phyloP scores from a whole-genome alignment of 768 basidiomycete genomes.

The Rhodotorula taiwanensis region DNA sequence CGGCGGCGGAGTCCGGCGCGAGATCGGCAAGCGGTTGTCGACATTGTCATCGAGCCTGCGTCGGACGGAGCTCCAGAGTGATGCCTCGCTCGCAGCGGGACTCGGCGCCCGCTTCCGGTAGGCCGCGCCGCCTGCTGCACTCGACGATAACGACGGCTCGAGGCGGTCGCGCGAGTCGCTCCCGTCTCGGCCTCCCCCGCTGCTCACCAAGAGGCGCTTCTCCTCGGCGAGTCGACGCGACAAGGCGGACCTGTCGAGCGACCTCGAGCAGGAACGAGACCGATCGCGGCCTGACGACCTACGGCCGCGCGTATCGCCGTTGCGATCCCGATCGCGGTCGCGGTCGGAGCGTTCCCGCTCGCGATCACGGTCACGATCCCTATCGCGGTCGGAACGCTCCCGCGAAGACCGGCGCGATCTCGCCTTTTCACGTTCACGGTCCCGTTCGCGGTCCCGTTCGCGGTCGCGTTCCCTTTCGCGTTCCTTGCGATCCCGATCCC shows the following conservation, averaged over 20 bases:
- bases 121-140: too few species aligned
- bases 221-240: too few species aligned
- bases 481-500: not conserved
- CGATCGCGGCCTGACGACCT: not conserved
- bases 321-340: not conserved
- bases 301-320: too few species aligned
- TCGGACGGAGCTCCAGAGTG: slow-evolving; percentile 5
- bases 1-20: not conserved
- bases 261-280: not conserved
- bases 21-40: too few species aligned
- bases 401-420: not conserved
- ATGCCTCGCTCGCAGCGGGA: not conserved
- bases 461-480: not conserved
- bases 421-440: not conserved
- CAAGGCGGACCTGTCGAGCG: not conserved
- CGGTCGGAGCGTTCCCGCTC: not conserved
- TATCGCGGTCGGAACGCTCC: not conserved
- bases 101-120: not conserved
- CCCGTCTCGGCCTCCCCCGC: too few species aligned
- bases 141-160: not conserved
- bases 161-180: not conserved
- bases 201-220: too few species aligned
- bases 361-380: not conserved
- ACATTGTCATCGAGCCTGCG: not conserved
- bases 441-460: not conserved